Base-by-base conservation (phyloP, 2,329 filamentous ascomycete species). In the Apiospora phragmitis region DNA sequence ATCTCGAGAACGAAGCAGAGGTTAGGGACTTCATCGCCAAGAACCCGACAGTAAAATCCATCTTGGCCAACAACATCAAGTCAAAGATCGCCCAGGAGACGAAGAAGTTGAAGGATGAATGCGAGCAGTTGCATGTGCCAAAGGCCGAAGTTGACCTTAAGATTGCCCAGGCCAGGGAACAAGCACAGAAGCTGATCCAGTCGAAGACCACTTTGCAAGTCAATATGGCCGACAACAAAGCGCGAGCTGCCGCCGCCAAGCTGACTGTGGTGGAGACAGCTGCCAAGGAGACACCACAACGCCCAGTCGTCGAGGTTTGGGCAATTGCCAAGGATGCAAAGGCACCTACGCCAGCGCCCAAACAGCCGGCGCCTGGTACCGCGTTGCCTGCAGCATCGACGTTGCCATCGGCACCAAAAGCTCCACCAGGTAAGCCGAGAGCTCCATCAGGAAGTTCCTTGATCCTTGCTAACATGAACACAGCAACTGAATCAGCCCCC, bases 241-340 rank as follows among this genome's bases (percentile, higher is more conserved):
- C 87, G 65, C 89, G 87, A 72, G 83, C 84, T 11, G 89, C 91
- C 0, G 86, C 86, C 68, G 93, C 92, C 5, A 97, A 96, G 83
- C 83, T 97, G 42, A 88, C 89, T 1, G 89, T 96, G 1, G 93
- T 98, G 4, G 89, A 94, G 77, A 93, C 90, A 65, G 95, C 95
- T 16, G 94, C 92, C 0, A 87, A 87, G n/a, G 92, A 97, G 66
- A 98, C 95, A 0, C 95, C 95, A 0, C 87, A 95, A 76, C 91
- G 90, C 78, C 90, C 94, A 0, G 94, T 98, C 4, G 89, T 85
- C 12, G 94, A 98, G 80, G 95, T 98, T 0, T 98, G 94, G 93
- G 90, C 92, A 73, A 84, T 93, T 69, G 94, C 92, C 0, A 95
- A 95, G 81, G 85, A 83, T 69, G 88, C 90, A 14, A 92, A 89